Conservation (phyloP, 352 stramenopile species). For the Pythium folliculosum region DNA sequence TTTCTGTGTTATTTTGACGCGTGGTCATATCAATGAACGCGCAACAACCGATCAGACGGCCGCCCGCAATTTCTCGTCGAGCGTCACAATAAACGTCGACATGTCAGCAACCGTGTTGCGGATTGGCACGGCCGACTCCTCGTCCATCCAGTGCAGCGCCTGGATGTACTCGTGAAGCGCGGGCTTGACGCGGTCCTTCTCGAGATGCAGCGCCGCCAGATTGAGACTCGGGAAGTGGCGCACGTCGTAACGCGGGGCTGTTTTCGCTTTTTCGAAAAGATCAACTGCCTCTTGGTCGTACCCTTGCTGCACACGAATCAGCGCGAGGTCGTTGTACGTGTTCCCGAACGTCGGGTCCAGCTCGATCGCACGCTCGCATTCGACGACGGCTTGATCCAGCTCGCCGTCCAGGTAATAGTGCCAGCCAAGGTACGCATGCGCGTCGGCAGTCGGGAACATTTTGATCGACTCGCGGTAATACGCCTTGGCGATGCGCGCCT, state of each 20-base stretch:
- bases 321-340: slow-evolving; percentile 70
- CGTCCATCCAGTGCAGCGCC: slow-evolving; percentile 75
- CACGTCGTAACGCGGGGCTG: slow-evolving; percentile 60
- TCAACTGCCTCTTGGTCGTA: slow-evolving; percentile 53
- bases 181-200: slow-evolving; percentile 61
- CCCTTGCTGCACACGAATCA: slow-evolving; percentile 65
- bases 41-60: background rate
- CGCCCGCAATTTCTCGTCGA: slow-evolving; percentile 38
- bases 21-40: background rate
- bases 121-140: slow-evolving; percentile 45
- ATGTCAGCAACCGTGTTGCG: slow-evolving; percentile 75
- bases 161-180: slow-evolving; percentile 80
- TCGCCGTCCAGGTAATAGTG: slow-evolving; percentile 67
- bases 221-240: slow-evolving; percentile 71
- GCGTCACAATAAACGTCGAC: slow-evolving; percentile 54
- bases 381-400: slow-evolving; percentile 45
- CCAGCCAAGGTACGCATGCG: slow-evolving; percentile 67
- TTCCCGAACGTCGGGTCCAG: slow-evolving; percentile 73
- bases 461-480: slow-evolving; percentile 75
- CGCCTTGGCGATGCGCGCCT: slow-evolving; percentile 56
- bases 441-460: slow-evolving; percentile 64
- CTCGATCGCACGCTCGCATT: slow-evolving; percentile 64
- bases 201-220: slow-evolving; percentile 60
- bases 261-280: slow-evolving; percentile 67
- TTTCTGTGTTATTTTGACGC: too few relatives aligned